These are phyloP conservation scores for Otatea glauca DNA, from an alignment of 176 grass and related monocot genomes.

Conservation along the genomic window DNA sequence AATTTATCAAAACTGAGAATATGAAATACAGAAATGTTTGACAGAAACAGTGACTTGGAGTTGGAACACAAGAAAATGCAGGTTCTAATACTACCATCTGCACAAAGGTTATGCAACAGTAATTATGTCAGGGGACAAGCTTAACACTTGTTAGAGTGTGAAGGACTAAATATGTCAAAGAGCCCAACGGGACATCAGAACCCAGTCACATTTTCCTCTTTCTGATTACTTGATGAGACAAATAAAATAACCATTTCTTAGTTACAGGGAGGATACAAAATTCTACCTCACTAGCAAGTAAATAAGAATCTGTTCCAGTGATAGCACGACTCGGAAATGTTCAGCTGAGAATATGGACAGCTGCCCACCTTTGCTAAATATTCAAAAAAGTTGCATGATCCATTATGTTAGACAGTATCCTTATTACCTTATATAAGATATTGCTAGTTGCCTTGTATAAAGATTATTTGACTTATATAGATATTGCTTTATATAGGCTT, in stretches of 20 bases:
- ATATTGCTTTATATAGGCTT: too few species aligned
- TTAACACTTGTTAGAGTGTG: background rate
- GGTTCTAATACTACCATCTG: background rate
- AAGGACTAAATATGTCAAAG: background rate
- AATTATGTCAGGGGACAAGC: slow-evolving; percentile 5
- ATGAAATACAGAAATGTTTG: background rate
- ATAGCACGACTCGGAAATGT: too few species aligned
- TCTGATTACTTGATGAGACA: background rate
- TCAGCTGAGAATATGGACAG: too few species aligned
- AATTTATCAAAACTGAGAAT: background rate
- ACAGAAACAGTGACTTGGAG: background rate
- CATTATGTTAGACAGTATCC: too few species aligned
- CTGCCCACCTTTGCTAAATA: too few species aligned
- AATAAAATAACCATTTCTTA: background rate
- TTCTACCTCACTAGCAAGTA: background rate
- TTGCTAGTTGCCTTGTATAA: too few species aligned
- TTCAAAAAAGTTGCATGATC: too few species aligned
- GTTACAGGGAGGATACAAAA: background rate
- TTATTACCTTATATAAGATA: too few species aligned
- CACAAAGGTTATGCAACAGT: background rate
- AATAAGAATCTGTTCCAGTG: too few species aligned
- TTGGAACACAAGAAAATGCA: background rate
- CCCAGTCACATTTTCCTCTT: background rate
- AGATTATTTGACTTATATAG: too few species aligned
- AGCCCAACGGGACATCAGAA: background rate